Base-by-base conservation (phyloP, 1,139 yeast genomes). In the Yamadazyma blattariae region DNA sequence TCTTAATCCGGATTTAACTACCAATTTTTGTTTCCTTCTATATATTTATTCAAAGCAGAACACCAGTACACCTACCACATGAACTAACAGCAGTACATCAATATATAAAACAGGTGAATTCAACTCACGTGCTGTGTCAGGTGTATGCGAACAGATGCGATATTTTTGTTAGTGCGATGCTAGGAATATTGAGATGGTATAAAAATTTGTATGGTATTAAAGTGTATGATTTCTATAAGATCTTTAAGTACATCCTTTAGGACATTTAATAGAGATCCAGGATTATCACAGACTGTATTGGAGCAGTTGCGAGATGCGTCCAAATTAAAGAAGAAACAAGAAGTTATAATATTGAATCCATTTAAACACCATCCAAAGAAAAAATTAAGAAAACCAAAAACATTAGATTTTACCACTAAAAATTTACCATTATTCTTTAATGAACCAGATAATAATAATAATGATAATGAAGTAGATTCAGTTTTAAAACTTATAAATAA, bases 291-390 rank as follows among this genome's bases (percentile, higher is more conserved):
- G 13, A 35, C 45, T 16, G 42, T 55, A 16, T 41, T 56, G 10
- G 47, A 49, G 19, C 54, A 46, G 32, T 39, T 53, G 18, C 29
- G 43, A 38, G 51, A 45, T 27, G 29, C 42, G 7, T 30, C 51
- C 10, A 39, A 34, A 16, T 22, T 39, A 2, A 15, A 23, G 5
- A 27, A 36, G 16, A 34, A 38, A 7, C 26, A 36, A 8, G 33
- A 37, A 4, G 34, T 31, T 4, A 25, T 31, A 6, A 29, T 31
- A 3, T 13, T 25, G 13, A 31, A 31, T 13, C 34, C 34, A 4
- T 31, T 12, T 21, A 25, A 20, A 7, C 19, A 25, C 29, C 34
- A 31, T 15, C 12, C 29, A 15, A 31, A 25, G 12, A 25, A 19
- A 22, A 31, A 31, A 19, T 9, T 8, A 20, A 17, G 16, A 15